A percentile compares a stretch with the other conserved stretches of the same genome.
These are phyloP conservation scores for Athelia psychrophila DNA, from an alignment of 1,284 basidiomycete species.

Conservation along the genomic window DNA sequence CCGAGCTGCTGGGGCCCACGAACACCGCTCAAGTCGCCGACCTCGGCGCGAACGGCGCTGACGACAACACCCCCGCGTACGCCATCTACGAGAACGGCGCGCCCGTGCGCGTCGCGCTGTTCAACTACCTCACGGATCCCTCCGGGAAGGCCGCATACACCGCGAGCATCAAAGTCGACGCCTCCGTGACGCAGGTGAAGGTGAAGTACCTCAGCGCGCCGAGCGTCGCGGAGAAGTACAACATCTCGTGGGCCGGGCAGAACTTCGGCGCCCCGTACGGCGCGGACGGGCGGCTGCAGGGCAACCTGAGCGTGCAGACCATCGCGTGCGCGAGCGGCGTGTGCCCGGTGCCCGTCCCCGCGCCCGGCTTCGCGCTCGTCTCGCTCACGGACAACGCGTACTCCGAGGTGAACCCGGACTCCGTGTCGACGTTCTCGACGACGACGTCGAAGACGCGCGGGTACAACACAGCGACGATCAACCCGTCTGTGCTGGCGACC, in stretches of 20 bases:
- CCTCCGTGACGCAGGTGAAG: constrained; percentile 26
- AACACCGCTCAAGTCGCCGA: constrained; percentile 44
- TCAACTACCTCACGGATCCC: constrained; percentile 44
- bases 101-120: constrained; percentile 43
- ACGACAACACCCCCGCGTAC: constrained; percentile 47
- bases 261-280: constrained; percentile 47
- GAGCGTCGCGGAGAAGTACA: constrained; percentile 44
- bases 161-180: constrained; percentile 5
- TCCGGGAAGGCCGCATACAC: constrained; percentile 30
- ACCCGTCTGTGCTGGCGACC: constrained; percentile 23
- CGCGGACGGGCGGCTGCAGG: constrained; percentile 49
- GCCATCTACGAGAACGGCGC: constrained; percentile 49
- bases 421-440: constrained; percentile 34
- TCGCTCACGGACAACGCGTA: constrained; percentile 43
- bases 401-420: constrained; percentile 25
- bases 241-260: constrained; percentile 54
- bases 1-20: constrained; percentile 49
- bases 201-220: constrained; percentile 39
- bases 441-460: constrained; percentile 37
- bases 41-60: constrained; percentile 32
- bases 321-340: constrained; percentile 39
- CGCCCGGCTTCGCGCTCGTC: constrained; percentile 53
- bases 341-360: constrained; percentile 47
- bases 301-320: constrained; percentile 34
- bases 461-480: constrained; percentile 27